Base-by-base conservation (phyloP, 176 grass and related monocot genomes). In the Bromus sterilis region DNA sequence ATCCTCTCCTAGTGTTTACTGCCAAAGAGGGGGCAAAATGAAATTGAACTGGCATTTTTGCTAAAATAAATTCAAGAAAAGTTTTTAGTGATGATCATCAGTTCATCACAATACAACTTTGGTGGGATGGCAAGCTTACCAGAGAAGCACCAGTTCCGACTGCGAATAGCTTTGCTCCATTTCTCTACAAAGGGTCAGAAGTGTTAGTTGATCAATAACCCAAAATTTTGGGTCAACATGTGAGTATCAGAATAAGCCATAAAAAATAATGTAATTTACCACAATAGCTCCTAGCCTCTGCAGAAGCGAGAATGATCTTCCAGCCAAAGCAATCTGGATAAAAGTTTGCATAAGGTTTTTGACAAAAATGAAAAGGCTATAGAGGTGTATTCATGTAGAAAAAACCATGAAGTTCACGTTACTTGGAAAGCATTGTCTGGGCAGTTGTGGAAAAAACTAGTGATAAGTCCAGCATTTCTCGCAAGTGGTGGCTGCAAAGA, bases 351-450 rank as follows among this genome's bases (percentile, higher is more conserved):
- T 77, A 67, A 23, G 48, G 63, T 24, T 70, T 68, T 43, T 8
- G 21, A 28, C 9, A 48, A 74, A 8, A 25, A 7, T 4, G 6
- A 8, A 41, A 12, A 71, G 0, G 11, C 26, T 25, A 59, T 4
- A 86, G 15, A 33, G 41, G 11, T 32, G n/a, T 14, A 66, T 16
- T 77, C 16, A 58, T 59, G 9, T 44, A 4, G 48, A 85, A 68
- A 60, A 64, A 25, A 85, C 10, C 6, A 6, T 18, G 36, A 81
- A 79, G 20, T 71, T 74, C 46, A 77, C 11, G 29, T 55, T 75
- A 95, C 96, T 36, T 98, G 96, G 62, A 98, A 98, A 85, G 96
- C 86, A 86, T 98, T 98, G 57, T 95, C 93, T 42, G 96, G 96
- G 66, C 96, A 98, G 46, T 73, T 90, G 44, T 89, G 79, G 72